phyloP scores from a whole-genome alignment of 208 protist species.

The Kentomonas sorsogonicus region DNA sequence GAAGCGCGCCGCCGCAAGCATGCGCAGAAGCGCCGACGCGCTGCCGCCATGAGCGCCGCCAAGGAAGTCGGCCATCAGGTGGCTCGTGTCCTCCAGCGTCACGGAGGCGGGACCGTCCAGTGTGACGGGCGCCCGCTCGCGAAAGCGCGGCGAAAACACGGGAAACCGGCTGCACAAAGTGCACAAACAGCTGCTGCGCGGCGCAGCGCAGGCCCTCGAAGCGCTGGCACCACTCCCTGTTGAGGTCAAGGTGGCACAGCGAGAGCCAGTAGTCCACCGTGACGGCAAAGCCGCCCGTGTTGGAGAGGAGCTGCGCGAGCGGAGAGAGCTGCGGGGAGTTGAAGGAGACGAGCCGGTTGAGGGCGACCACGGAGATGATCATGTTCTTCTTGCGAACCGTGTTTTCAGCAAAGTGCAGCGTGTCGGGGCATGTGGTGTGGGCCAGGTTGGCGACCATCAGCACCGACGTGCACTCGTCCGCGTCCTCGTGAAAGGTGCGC shows the following conservation, averaged over 20 bases:
- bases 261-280: conserved; percentile 81
- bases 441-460: conserved; percentile 62
- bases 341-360: conserved; percentile 54
- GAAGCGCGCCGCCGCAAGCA: conserved; percentile 57
- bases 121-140: conserved; percentile 16
- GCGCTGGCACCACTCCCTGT: conserved; percentile 73
- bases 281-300: conserved; percentile 72
- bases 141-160: no score
- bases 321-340: conserved; percentile 55
- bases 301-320: conserved; percentile 65
- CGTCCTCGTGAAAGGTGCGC: conserved; percentile 48
- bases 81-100: conserved; percentile 43
- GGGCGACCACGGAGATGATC: conserved; percentile 67
- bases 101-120: conserved; percentile 18
- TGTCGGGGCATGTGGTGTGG: conserved; percentile 31
- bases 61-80: conserved; percentile 31
- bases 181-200: conserved; percentile 84
- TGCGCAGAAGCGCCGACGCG: conserved; percentile 31
- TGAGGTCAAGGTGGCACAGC: conserved; percentile 47
- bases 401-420: conserved; percentile 58
- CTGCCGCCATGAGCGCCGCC: no score
- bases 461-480: conserved; percentile 61
- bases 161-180: conserved; percentile 78
- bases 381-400: conserved; percentile 77
- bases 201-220: conserved; percentile 80